Evolutionary conservation across 257 asterid species (phyloP).

Genomic region (Eucommia ulmoides): DNA sequence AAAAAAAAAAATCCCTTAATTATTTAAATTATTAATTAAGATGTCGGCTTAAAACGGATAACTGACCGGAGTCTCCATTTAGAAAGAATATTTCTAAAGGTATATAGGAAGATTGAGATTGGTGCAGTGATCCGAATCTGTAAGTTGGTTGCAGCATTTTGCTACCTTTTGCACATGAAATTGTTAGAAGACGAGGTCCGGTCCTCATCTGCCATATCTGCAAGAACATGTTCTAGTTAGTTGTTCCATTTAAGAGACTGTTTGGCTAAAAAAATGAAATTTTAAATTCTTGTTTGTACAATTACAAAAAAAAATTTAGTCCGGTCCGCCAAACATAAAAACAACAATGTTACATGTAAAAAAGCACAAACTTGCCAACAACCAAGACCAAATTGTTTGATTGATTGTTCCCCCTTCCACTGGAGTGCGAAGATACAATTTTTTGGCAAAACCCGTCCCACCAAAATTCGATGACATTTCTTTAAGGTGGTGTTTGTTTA

Average conservation of each 20-base stretch:
- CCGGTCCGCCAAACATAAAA: too few species aligned
- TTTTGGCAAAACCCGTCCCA: too few species aligned
- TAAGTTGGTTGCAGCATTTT: slow-evolving; percentile 82
- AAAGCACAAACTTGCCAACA: not conserved
- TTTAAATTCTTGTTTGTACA: too few species aligned
- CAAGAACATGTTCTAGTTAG: slow-evolving; percentile 7
- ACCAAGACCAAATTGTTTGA: slow-evolving; percentile 2
- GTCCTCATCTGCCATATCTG: slow-evolving; percentile 99
- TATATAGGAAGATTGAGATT: slow-evolving; percentile 32
- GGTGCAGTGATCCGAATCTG: slow-evolving; percentile 48
- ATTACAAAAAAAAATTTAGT: too few species aligned
- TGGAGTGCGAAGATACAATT: too few species aligned
- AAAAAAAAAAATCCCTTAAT: too few species aligned
- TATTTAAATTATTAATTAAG: slow-evolving; percentile 39
- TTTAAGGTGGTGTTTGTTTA: too few species aligned
- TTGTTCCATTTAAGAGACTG: too few species aligned
- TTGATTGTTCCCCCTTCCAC: too few species aligned
- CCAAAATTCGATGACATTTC: too few species aligned
- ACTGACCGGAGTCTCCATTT: slow-evolving; percentile 92
- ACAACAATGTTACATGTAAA: too few species aligned
- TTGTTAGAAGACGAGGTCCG: slow-evolving; percentile 75
- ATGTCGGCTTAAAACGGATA: slow-evolving; percentile 55
- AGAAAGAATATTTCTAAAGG: slow-evolving; percentile 83
- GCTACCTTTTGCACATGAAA: slow-evolving; percentile 87
- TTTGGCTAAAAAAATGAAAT: too few species aligned